A percentile compares a stretch with the other conserved stretches of the same genome.
Evolutionary conservation across 257 asterid genomes (phyloP).

Genomic region (Eustoma russellianum): DNA sequence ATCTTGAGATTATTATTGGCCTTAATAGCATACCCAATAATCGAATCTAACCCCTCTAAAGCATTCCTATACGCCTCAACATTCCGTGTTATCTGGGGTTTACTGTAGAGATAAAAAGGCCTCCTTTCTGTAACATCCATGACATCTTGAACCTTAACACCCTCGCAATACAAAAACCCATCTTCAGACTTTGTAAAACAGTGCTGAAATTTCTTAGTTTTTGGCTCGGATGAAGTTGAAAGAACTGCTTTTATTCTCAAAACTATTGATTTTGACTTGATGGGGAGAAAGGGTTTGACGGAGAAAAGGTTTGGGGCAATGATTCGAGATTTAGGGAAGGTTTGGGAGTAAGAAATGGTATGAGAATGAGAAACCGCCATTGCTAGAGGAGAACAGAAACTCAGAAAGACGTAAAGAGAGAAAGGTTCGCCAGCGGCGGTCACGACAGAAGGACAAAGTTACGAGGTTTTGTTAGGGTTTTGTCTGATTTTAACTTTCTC

Average conservation of each 20-base stretch:
- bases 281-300: constrained; percentile 19
- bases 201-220: constrained; percentile 55
- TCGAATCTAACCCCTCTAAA: constrained; percentile 59
- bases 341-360: constrained; percentile 37
- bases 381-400: constrained; percentile 16
- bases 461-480: background rate
- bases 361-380: constrained; percentile 74
- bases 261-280: constrained; percentile 35
- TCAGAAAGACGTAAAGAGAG: too few species aligned
- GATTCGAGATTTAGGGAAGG: constrained; percentile 19
- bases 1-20: constrained; percentile 88
- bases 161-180: constrained; percentile 71
- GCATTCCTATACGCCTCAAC: constrained; percentile 84
- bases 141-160: constrained; percentile 53
- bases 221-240: constrained; percentile 45
- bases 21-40: constrained; percentile 88
- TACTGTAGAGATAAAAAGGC: constrained; percentile 86
- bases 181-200: constrained; percentile 71
- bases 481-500: too few species aligned
- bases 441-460: background rate
- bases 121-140: constrained; percentile 65
- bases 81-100: constrained; percentile 74
- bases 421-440: background rate
- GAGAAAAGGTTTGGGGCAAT: constrained; percentile 15
- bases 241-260: constrained; percentile 40